phyloP scores from a whole-genome alignment of 2,329 filamentous ascomycete genomes.

The Penicillium capsulatum region DNA sequence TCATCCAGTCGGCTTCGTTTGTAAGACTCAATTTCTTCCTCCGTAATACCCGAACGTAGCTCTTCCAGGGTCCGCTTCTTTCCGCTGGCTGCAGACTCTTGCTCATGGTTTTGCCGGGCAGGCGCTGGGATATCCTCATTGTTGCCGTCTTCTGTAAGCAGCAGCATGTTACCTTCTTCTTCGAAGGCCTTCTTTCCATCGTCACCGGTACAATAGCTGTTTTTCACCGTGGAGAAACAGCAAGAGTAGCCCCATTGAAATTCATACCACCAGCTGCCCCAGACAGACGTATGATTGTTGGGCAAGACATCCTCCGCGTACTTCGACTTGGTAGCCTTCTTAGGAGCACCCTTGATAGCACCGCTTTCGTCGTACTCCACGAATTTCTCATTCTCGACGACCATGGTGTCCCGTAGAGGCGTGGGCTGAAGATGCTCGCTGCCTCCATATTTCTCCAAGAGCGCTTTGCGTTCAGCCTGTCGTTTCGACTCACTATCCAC shows the following conservation, averaged over 20 bases:
- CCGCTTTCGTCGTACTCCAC: constrained; percentile 93
- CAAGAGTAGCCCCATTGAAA: constrained; percentile 96
- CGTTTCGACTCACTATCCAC: constrained; percentile 68
- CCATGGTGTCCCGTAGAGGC: constrained; percentile 60
- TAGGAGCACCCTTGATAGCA: constrained; percentile 79
- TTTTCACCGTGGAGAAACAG: constrained; percentile 89
- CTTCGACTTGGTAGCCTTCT: constrained; percentile 75
- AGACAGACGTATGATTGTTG: constrained; percentile 89
- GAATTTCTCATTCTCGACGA: constrained; percentile 78
- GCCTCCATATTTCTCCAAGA: constrained; percentile 79
- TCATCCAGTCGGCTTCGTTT: constrained; percentile 68
- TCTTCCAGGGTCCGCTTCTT: constrained; percentile 76
- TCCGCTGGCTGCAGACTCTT: constrained; percentile 29
- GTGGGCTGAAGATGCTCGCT: constrained; percentile 59
- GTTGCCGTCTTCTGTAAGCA: constrained; percentile 35
- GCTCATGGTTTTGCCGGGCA: constrained; percentile 10
- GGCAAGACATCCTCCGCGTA: constrained; percentile 82
- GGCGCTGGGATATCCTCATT: constrained; percentile 18
- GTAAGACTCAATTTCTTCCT: constrained; percentile 84
- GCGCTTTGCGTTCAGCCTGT: constrained; percentile 61
- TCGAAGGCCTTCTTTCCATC: constrained; percentile 78
- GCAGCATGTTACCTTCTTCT: constrained; percentile 62
- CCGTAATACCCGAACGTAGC: constrained; percentile 70
- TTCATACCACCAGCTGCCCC: constrained; percentile 95
- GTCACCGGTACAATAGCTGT: constrained; percentile 95